Evolutionary conservation across 495 filamentous ascomycete species (phyloP), one percentile per base, ranked within the genome.

Genomic region (Copromyces sp.): DNA sequence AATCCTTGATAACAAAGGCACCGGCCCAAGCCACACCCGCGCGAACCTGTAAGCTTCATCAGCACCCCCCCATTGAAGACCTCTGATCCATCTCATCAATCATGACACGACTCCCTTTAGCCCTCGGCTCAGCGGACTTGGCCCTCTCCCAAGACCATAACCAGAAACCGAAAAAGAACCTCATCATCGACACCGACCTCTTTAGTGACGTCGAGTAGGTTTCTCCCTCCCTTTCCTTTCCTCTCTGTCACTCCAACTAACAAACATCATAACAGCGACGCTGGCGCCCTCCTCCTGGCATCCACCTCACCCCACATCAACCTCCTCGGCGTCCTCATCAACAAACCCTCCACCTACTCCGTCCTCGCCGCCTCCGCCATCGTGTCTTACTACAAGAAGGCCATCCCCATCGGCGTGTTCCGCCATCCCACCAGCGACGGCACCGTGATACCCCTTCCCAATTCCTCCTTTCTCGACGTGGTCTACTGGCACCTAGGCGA

Each of bases 241-340:
- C 70, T 24, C 24, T 24, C 70, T n/a, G n/a, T n/a, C 8, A n/a
- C 12, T 47, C 20, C 20, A 12, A 4, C 39, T 38, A 38, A 70
- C 32, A 32, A 32, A 39, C 29, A n/a, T n/a, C n/a, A n/a, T n/a
- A 9, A 11, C 61, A 81, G 80, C 44, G 82, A 84, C 72, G 78
- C 78, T 9, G 80, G 78, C 14, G 79, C 82, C 44, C 68, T 84
- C 9, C 73, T 82, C 9, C 53, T 83, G 16, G 82, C 80, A 29
- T 79, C 76, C 71, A 82, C 79, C 37, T 77, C 76, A 42, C 73
- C 78, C 2, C 20, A 73, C 1, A 78, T 75, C 8, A 71, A 82
- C 70, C 77, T 86, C 2, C 78, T 84, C 3, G 84, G 80, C 8
- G 80, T 87, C 39, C 82, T 80, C 61, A 32, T 86, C 73, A 86